Evolutionary conservation across 306 rosid species (phyloP).

Genomic region (Macrotyloma uniflorum): DNA sequence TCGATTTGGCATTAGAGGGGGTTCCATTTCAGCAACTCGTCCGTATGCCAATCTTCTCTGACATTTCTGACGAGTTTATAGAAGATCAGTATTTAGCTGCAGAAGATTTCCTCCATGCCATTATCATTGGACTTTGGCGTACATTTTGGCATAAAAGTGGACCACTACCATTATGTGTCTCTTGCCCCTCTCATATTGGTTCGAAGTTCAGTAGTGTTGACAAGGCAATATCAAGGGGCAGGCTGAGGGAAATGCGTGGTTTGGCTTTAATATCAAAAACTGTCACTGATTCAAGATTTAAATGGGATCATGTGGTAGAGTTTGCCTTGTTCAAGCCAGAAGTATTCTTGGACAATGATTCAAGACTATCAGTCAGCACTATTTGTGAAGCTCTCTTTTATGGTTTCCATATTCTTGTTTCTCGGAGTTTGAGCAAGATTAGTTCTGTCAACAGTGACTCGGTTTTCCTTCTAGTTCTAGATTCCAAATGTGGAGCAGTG

Average conservation of each 20-base stretch:
- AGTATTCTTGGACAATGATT: slow-evolving; percentile 56
- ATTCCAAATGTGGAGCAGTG: slow-evolving; percentile 74
- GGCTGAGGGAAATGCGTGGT: slow-evolving; percentile 70
- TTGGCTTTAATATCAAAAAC: slow-evolving; percentile 71
- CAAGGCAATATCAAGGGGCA: slow-evolving; percentile 79
- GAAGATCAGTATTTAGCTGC: slow-evolving; percentile 83
- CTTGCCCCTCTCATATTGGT: slow-evolving; percentile 76
- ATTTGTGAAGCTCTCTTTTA: slow-evolving; percentile 90
- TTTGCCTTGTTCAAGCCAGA: slow-evolving; percentile 73
- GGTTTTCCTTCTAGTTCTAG: slow-evolving; percentile 73
- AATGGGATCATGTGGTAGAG: slow-evolving; percentile 85
- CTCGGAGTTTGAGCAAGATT: slow-evolving; percentile 74
- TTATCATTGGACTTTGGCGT: slow-evolving; percentile 83
- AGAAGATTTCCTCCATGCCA: slow-evolving; percentile 84
- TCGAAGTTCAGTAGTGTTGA: slow-evolving; percentile 78
- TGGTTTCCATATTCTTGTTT: slow-evolving; percentile 85
- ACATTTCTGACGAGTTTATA: slow-evolving; percentile 45
- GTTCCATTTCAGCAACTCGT: slow-evolving; percentile 80
- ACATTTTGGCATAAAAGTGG: slow-evolving; percentile 92
- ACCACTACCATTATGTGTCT: slow-evolving; percentile 70
- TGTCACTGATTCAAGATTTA: slow-evolving; percentile 56
- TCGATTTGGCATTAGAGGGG: slow-evolving; percentile 91
- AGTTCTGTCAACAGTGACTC: slow-evolving; percentile 60
- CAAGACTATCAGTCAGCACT: slow-evolving; percentile 53
- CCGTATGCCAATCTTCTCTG: slow-evolving; percentile 71